Evolutionary conservation across 768 basidiomycete species (phyloP).

Genomic region (Boletus insuetus): DNA sequence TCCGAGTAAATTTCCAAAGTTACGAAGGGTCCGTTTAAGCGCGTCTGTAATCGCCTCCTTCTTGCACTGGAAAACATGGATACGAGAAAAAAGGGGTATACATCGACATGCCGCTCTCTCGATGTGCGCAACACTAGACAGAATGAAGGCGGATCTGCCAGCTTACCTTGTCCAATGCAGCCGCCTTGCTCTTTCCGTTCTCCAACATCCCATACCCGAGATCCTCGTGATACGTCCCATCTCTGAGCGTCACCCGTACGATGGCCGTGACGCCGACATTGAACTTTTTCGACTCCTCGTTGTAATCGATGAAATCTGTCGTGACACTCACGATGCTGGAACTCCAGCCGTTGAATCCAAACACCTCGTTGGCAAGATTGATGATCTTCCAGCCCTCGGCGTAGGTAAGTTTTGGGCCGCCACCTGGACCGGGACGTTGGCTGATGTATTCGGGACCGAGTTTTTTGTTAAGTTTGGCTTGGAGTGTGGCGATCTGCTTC

Average conservation of each 20-base stretch:
- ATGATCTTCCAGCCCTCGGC: slow-evolving; percentile 98
- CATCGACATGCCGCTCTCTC: slow-evolving; percentile 1
- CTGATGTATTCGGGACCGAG: slow-evolving; percentile 95
- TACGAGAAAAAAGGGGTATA: neutral
- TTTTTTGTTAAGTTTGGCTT: slow-evolving; percentile 79
- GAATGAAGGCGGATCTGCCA: neutral
- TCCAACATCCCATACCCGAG: slow-evolving; percentile 87
- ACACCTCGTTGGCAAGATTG: slow-evolving; percentile 96
- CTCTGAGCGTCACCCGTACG: slow-evolving; percentile 81
- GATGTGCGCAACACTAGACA: neutral
- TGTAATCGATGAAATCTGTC: slow-evolving; percentile 77
- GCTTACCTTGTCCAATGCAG: slow-evolving; percentile 87
- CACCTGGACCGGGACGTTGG: slow-evolving; percentile 82
- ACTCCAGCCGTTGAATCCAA: slow-evolving; percentile 97
- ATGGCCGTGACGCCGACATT: slow-evolving; percentile 81
- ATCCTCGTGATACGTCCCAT: slow-evolving; percentile 92
- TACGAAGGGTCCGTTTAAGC: slow-evolving; percentile 84
- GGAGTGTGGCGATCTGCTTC: slow-evolving; percentile 59
- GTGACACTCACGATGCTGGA: slow-evolving; percentile 71
- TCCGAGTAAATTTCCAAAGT: slow-evolving; percentile 92
- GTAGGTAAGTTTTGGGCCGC: slow-evolving; percentile 86
- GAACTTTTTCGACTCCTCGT: slow-evolving; percentile 62
- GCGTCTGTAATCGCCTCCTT: slow-evolving; percentile 98
- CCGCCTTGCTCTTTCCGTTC: slow-evolving; percentile 81
- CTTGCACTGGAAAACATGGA: slow-evolving; percentile 65